Base-by-base conservation (phyloP, 2,329 filamentous ascomycete genomes). In the Phyllosticta citrichinensis region DNA sequence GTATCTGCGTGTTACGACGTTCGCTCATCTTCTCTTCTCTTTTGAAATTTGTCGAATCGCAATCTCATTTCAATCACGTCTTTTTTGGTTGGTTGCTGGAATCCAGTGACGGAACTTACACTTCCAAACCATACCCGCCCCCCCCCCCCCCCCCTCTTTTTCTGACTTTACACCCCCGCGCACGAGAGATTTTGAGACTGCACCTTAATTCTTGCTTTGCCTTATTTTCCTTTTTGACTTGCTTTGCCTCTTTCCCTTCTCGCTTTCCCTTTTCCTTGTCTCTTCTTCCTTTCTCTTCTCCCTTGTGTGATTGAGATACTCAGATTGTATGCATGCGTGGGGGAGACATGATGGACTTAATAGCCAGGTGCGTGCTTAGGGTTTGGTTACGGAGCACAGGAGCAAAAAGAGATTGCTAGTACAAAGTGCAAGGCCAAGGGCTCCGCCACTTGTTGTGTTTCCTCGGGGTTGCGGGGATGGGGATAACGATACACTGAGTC, bases 1-100 rank as follows among this genome's bases (percentile, higher is more conserved):
- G 40, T 60, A 60, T 60, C 52, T 60, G 58, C 58, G 58, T 60
- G 58, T 56, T 54, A 60, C 55, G 58, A 60, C 58, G 14, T 60
- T 60, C 58, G 58, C 58, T 60, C 40, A 47, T 47, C 40, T 47
- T 47, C 17, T 47, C 17, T 40, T 40, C 33, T 40, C 33, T 47
- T 47, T 47, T 17, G n/a, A 47, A 47, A 17, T n/a, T 47, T 8
- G 17, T 47, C 40, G n/a, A 47, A 47, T 47, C 40, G 40, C 40
- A n/a, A 47, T 47, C 40, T 47, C 40, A n/a, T 47, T 47, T 47
- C 40, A 47, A 47, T 47, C 14, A 47, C 40, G 40, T 47, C 40
- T 47, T n/a, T n/a, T 47, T n/a, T 47, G 40, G 40, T 47, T 47
- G 40, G 40, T 47, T 47, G 40, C 40, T 47, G 40, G 40, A 47